Base-by-base conservation (phyloP, 2,329 filamentous ascomycete species). In the Penicillium hesseltinei region DNA sequence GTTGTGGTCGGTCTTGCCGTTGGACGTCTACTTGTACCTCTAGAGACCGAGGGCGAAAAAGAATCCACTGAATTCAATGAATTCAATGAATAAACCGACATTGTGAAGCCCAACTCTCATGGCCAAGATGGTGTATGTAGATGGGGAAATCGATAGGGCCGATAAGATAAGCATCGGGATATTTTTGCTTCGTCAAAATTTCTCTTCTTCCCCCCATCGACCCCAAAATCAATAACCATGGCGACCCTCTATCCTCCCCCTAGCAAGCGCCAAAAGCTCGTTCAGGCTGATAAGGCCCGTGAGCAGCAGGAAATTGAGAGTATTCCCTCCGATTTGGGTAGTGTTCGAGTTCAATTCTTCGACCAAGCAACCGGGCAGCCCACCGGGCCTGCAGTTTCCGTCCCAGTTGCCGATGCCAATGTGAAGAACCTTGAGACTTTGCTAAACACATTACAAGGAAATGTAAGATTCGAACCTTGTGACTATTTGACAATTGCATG, bases 351-450 rank as follows among this genome's bases (percentile, higher is more conserved):
- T 47, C 90, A 93, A 64, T 97, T 97, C 75, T 83, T 91, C 70
- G 92, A 97, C 73, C 86, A 90, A 84, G 89, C 83, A 57, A 86
- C 83, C 9, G 84, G 84, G 57, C 77, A 82, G 78, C 85, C 81
- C 73, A 91, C 82, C 77, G 91, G 82, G 66, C 88, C 82, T 73
- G 88, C 80, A 74, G 91, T 84, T 74, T 89, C 78, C 72, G 88
- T 97, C 42, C 88, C 91, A 13, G 84, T 97, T 33, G 88, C 88
- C 56, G 89, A 97, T 78, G 89, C 93, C 2, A 89, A 85, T 8
- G 90, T 94, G 61, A 93, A 91, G 78, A 96, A 97, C 66, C 83
- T 97, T 4, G 93, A 94, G 52, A 83, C 92, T 10, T 81, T 97
- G 0, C 76, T 96, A 54, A 97, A 97, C 73, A 91, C 89, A 3